Evolutionary conservation across 2,329 filamentous ascomycete genomes (phyloP).

Genomic region (Pseudogymnoascus sp.): DNA sequence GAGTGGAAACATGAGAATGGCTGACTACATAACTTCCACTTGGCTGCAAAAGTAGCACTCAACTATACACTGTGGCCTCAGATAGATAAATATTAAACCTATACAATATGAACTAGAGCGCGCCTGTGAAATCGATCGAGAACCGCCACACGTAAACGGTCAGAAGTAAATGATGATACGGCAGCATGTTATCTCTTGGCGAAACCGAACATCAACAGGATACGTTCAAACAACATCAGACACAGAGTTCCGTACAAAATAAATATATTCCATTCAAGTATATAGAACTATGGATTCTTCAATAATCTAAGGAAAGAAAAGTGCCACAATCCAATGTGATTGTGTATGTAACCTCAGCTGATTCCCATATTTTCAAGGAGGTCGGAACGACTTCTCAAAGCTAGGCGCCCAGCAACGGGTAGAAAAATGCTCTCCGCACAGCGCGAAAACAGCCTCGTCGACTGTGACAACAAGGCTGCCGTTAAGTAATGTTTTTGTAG

Average conservation of each 20-base stretch:
- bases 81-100: background rate
- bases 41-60: slow-evolving; percentile 43
- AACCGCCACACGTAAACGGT: background rate
- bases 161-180: background rate
- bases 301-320: background rate
- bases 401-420: slow-evolving; percentile 67
- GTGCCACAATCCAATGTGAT: background rate
- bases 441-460: slow-evolving; percentile 57
- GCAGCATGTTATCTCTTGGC: background rate
- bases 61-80: background rate
- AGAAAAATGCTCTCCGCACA: slow-evolving; percentile 53
- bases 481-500: slow-evolving; percentile 47
- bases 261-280: background rate
- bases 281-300: background rate
- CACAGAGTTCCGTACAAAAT: background rate
- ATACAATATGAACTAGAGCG: background rate
- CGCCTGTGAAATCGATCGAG: background rate
- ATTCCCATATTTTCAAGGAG: slow-evolving; percentile 61
- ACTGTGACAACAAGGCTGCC: slow-evolving; percentile 45
- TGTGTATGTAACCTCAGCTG: slow-evolving; percentile 59
- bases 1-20: slow-evolving; percentile 54
- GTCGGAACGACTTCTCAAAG: slow-evolving; percentile 58
- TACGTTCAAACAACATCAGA: background rate
- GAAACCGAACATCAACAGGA: background rate
- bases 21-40: slow-evolving; percentile 51